These are phyloP conservation scores for Boletus tomentosulus DNA, from an alignment of 768 basidiomycete genomes.

Conservation along the genomic window DNA sequence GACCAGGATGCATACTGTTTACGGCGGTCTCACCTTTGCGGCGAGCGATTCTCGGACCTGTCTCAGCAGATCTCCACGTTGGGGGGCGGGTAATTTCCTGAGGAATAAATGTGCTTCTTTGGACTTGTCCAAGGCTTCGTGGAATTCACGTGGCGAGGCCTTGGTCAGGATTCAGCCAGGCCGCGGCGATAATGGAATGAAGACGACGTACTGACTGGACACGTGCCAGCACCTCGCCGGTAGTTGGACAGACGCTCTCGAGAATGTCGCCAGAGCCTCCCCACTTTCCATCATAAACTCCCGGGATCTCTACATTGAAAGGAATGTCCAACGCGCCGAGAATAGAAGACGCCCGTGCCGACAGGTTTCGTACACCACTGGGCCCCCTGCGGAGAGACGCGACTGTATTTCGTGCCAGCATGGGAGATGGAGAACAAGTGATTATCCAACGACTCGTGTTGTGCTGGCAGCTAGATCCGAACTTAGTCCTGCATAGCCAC, in stretches of 20 bases:
- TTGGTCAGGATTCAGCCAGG: conserved; percentile 25
- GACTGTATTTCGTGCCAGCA: conserved; percentile 23
- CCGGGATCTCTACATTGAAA: conserved; percentile 51
- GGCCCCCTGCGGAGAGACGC: conserved; percentile 5
- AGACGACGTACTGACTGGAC: conserved; percentile 56
- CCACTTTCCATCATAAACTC: conserved; percentile 85
- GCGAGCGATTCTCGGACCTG: conserved; percentile 83
- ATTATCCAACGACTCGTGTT: not conserved
- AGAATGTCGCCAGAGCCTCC: conserved; percentile 67
- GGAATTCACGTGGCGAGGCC: conserved; percentile 72
- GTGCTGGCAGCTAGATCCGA: not conserved
- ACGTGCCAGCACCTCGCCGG: conserved; percentile 77
- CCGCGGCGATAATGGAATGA: not conserved
- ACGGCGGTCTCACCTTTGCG: conserved; percentile 51
- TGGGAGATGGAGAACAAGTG: not conserved
- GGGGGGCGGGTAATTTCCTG: conserved; percentile 79
- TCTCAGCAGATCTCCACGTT: conserved; percentile 81
- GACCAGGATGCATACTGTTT: not conserved
- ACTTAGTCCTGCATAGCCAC: conserved; percentile 19
- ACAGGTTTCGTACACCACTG: conserved; percentile 43
- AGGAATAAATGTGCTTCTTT: conserved; percentile 70
- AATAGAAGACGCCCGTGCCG: conserved; percentile 64
- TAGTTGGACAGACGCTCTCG: conserved; percentile 76
- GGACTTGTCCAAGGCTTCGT: conserved; percentile 61
- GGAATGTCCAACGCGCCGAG: conserved; percentile 63